These are phyloP conservation scores for Danielozyma ontarioensis DNA, from an alignment of 805 yeast genomes.

Conservation along the genomic window DNA sequence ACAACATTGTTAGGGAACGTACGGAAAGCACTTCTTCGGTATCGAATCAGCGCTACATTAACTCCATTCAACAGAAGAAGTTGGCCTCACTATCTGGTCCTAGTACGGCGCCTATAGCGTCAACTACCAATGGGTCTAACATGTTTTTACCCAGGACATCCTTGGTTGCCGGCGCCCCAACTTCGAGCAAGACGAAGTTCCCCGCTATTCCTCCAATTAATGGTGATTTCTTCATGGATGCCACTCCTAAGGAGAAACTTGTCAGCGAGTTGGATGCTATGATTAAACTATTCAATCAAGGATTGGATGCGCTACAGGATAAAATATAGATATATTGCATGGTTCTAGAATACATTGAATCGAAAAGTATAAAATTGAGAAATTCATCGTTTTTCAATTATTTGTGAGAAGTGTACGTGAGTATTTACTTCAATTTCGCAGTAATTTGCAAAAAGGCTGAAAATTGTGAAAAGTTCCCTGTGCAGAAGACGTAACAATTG, in stretches of 20 bases:
- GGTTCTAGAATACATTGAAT: neutral
- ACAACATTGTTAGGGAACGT: neutral
- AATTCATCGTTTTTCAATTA: no score
- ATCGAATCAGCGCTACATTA: neutral
- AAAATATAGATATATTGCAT: slow-evolving; percentile 10
- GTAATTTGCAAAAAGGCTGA: no score
- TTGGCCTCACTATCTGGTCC: slow-evolving; percentile 4
- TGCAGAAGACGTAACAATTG: no score
- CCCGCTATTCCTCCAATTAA: slow-evolving; percentile 34
- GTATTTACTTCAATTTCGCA: no score
- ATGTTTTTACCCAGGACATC: slow-evolving; percentile 8
- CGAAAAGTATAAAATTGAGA: no score
- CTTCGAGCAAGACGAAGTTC: slow-evolving; percentile 15
- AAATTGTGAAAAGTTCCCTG: no score
- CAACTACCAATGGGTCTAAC: slow-evolving; percentile 1
- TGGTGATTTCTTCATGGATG: slow-evolving; percentile 33
- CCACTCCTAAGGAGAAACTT: slow-evolving; percentile 29
- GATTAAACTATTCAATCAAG: slow-evolving; percentile 33
- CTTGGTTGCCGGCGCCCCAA: slow-evolving; percentile 6
- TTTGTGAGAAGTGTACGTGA: no score
- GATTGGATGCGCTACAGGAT: slow-evolving; percentile 36
- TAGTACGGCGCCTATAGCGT: slow-evolving; percentile 1
- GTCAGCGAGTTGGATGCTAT: slow-evolving; percentile 33
- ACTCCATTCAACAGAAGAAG: slow-evolving; percentile 12
- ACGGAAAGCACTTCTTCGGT: neutral